phyloP scores from a whole-genome alignment of 2,329 filamentous ascomycete genomes.

The Beauveria sp. region DNA sequence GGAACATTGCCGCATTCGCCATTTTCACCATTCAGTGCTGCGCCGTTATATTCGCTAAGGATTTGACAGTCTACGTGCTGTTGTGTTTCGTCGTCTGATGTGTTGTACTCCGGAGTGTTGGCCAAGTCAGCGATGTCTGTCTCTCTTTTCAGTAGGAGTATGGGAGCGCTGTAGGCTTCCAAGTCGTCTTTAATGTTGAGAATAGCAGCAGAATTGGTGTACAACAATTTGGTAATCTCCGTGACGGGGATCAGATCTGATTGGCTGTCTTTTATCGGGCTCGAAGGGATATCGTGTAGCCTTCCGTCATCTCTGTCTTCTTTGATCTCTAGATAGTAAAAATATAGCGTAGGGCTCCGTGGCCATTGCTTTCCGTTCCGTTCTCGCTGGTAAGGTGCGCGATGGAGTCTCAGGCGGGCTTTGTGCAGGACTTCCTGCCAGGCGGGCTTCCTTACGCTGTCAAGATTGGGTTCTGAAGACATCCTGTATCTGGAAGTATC shows the following conservation, averaged over 20 bases:
- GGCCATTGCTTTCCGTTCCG: not conserved
- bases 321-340: conserved; percentile 73
- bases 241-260: conserved; percentile 46
- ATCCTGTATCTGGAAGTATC: not conserved
- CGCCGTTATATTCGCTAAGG: not conserved
- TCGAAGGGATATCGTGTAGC: conserved; percentile 36
- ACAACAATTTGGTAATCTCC: conserved; percentile 81
- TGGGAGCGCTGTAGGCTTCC: conserved; percentile 41
- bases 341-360: conserved; percentile 38
- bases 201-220: conserved; percentile 83
- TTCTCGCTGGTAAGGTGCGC: conserved; percentile 44
- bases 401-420: conserved; percentile 70
- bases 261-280: conserved; percentile 34
- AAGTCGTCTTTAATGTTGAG: conserved; percentile 60
- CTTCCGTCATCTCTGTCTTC: conserved; percentile 66
- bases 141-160: conserved; percentile 69
- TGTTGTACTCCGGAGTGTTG: not conserved
- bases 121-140: conserved; percentile 48
- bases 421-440: conserved; percentile 99
- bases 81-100: not conserved
- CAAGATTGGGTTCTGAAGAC: not conserved
- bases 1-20: too few species aligned
- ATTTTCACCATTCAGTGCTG: too few species aligned
- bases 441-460: conserved; percentile 53
- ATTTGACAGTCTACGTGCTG: not conserved